Evolutionary conservation across 2,329 filamentous ascomycete species (phyloP).

Genomic region (Orbilia brochopaga): DNA sequence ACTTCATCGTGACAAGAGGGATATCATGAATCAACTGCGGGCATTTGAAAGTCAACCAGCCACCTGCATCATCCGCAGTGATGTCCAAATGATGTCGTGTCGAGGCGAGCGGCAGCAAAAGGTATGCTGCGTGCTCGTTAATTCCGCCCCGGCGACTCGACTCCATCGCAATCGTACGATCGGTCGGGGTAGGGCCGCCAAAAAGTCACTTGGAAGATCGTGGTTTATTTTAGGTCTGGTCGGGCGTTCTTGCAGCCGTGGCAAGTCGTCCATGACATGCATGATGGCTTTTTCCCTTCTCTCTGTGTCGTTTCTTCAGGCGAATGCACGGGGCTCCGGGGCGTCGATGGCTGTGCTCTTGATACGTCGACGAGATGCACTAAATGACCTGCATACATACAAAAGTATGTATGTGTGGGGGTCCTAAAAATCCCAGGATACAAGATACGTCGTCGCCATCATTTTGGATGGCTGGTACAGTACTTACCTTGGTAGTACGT

Average conservation of each 20-base stretch:
- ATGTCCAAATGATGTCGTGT: neutral
- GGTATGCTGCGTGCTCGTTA: neutral
- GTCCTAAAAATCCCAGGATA: conserved; percentile 10
- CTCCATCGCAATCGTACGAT: neutral
- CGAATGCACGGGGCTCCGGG: neutral
- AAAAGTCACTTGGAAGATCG: conserved; percentile 17
- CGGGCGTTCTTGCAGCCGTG: neutral
- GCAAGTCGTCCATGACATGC: conserved; percentile 1
- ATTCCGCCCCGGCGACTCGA: neutral
- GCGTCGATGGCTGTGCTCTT: neutral
- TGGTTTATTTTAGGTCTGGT: conserved; percentile 3
- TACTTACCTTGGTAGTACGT: neutral
- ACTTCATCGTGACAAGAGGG: too few species aligned
- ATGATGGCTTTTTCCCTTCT: neutral
- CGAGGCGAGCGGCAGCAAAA: neutral
- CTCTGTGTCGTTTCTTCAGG: too few species aligned
- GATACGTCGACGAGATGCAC: neutral
- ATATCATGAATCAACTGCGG: conserved; percentile 7
- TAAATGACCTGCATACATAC: neutral
- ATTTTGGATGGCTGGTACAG: conserved; percentile 33
- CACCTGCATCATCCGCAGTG: conserved; percentile 23
- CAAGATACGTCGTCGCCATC: conserved; percentile 10
- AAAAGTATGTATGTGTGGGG: conserved; percentile 5
- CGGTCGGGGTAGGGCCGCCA: neutral
- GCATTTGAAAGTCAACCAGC: neutral